Base-by-base conservation (phyloP, 129 eudicot genomes). In the Escallonia rubra region DNA sequence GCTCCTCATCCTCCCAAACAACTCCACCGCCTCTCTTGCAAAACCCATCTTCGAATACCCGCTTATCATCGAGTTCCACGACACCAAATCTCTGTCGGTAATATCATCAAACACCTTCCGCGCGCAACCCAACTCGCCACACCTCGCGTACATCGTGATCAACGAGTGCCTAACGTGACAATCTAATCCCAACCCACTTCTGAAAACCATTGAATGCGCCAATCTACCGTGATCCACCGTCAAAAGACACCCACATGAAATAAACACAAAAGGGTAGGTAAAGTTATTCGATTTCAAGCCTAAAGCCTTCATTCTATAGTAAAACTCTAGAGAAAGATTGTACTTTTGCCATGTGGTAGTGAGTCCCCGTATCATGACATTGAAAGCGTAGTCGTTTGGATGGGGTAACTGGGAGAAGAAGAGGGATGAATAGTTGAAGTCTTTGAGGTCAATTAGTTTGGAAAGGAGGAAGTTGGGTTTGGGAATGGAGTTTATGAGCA, bases 1-100 rank as follows among this genome's bases (percentile, higher is more conserved):
- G 4, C 69, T 67, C 75, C 80, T 83, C 96, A 90, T 86, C 55
- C 34, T 59, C 72, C 56, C 74, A 75, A 90, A 90, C 83, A 90
- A 71, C 49, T 54, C 86, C 77, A 86, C 78, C 13, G 88, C 94
- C 65, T 74, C 82, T 61, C 45, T 39, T 1, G 95, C 74, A 52
- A 70, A 77, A 9, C 96, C 95, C 88, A 76, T 77, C 78, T 73
- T 75, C 3, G 74, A 70, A 67, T 86, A 90, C 70, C 96, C 96
- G 6, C 90, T 81, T 1, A 90, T 83, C 79, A 90, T 81, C 38
- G 96, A 86, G 51, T 86, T 90, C 95, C 96, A 90, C 0, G 90
- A 83, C 61, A 90, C 95, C 72, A 77, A 57, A 75, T 90, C 94
- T 54, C 81, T 86, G 12, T 79, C 85, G 7, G 34, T 10, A 83